These are phyloP conservation scores for Arachis stenosperma DNA, from an alignment of 306 rosid genomes.

Conservation along the genomic window DNA sequence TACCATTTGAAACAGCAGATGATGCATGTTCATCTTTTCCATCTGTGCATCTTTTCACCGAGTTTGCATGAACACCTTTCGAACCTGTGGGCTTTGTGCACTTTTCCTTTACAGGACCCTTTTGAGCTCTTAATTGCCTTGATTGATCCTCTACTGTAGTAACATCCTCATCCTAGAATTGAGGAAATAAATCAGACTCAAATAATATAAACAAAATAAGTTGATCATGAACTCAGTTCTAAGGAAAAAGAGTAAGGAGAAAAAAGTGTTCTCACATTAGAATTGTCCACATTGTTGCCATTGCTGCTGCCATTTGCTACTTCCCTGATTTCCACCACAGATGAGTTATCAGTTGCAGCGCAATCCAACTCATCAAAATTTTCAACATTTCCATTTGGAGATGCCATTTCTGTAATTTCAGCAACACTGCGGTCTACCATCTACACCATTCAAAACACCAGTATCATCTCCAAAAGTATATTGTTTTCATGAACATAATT, in stretches of 20 bases:
- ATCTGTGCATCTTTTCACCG: conserved; percentile 55
- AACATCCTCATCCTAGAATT: conserved; percentile 56
- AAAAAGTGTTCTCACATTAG: conserved; percentile 53
- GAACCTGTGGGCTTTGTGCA: conserved; percentile 55
- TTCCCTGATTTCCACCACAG: conserved; percentile 51
- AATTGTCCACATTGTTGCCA: conserved; percentile 48
- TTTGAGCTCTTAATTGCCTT: conserved; percentile 48
- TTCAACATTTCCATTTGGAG: conserved; percentile 54
- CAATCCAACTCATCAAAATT: conserved; percentile 47
- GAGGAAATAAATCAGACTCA: conserved; percentile 28
- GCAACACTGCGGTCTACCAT: conserved; percentile 20
- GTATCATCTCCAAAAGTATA: conserved; percentile 42
- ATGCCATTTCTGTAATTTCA: conserved; percentile 38
- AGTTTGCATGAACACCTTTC: conserved; percentile 46
- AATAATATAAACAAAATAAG: conserved; percentile 12
- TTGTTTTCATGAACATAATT: conserved; percentile 59
- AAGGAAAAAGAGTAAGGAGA: not conserved
- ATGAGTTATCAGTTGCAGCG: conserved; percentile 44
- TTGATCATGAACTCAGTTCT: conserved; percentile 7
- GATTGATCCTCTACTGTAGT: conserved; percentile 40
- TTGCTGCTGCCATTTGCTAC: conserved; percentile 45
- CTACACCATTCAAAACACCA: conserved; percentile 43
- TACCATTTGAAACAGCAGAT: conserved; percentile 71
- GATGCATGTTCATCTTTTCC: conserved; percentile 57
- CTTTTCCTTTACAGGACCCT: conserved; percentile 61